Evolutionary conservation across 306 rosid species (phyloP), one percentile per base, ranked within the genome.

Genomic region (Corylus avellana): DNA sequence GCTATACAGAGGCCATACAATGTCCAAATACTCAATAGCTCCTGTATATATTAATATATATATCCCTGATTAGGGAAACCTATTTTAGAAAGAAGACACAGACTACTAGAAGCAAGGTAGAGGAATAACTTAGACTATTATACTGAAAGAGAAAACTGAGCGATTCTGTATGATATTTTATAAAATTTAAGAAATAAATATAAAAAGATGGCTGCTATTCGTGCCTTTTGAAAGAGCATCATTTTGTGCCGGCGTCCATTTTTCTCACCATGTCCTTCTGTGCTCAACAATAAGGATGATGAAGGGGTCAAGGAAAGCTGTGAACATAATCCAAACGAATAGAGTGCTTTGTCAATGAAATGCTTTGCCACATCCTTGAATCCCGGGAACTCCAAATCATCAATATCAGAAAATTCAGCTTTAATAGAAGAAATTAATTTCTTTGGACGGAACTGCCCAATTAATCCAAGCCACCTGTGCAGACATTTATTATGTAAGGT

Each of bases 391-490:
- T 88, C 92, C 1, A 81, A 72, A 17, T 77, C 85, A 7, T 84
- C 92, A 54, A 67, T 79, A 71, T 77, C 80, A 80, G 80, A 72
- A 82, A 94, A 75, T 66, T 91, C 92, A 56, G 87, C 89, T 79
- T 90, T 94, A 17, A 94, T 79, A 70, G 86, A 80, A 77, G 85
- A 79, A 77, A 92, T 77, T 77, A 92, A 80, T 77, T 94, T 94
- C 97, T 89, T 88, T 0, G 97, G 98, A 79, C 92, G 92, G 73
- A 94, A 83, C 86, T 90, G 97, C 22, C 97, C 97, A 25, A 88
- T 76, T 78, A 90, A 29, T 70, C 93, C 94, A 88, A 90, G 82
- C 98, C 92, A 92, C 98, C 98, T 94, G 85, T 29, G 81, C 25
- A 8, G 35, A 69, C 77, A 78, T 25, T 49, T 57, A 82, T 72